Percentiles rank a stretch among this genome's conserved stretches.
Conservation (phyloP, 495 filamentous ascomycete genomes). For the Pseudoneurospora amorphoporcata region DNA sequence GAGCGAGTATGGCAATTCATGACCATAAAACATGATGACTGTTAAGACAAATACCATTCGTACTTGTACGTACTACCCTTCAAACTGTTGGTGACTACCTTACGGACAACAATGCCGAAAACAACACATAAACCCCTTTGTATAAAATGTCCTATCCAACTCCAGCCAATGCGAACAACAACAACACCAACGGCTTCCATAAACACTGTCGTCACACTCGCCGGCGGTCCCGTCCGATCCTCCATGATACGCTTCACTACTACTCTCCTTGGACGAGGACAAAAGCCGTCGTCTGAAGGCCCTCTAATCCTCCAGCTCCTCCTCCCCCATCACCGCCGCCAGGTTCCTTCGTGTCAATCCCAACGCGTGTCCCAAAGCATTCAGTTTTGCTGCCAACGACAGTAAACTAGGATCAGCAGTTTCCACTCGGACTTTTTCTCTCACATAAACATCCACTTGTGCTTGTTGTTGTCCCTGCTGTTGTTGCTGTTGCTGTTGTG, state of each 20-base stretch:
- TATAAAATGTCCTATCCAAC: conserved; percentile 16
- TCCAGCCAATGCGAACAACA: conserved; percentile 15
- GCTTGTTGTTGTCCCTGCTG: no score
- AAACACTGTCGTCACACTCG: background rate
- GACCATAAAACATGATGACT: no score
- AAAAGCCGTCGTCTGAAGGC: background rate
- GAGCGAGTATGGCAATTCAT: background rate
- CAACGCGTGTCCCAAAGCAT: conserved; percentile 66
- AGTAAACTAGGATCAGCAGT: conserved; percentile 84
- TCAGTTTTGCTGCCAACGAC: conserved; percentile 78
- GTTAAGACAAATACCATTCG: background rate
- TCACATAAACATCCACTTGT: conserved; percentile 61
- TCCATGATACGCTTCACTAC: background rate
- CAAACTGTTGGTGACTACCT: background rate
- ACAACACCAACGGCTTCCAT: background rate
- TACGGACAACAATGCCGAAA: conserved; percentile 8
- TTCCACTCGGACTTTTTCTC: conserved; percentile 84
- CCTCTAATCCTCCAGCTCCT: conserved; percentile 30
- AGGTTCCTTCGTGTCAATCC: conserved; percentile 58
- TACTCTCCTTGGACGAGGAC: background rate
- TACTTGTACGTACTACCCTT: background rate
- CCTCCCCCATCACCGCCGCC: conserved; percentile 68
- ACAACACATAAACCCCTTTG: conserved; percentile 18
- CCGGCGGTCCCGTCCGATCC: background rate
- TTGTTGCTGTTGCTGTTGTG: background rate